Conservation (phyloP, 768 basidiomycete genomes). For the Hericium rajendrae region DNA sequence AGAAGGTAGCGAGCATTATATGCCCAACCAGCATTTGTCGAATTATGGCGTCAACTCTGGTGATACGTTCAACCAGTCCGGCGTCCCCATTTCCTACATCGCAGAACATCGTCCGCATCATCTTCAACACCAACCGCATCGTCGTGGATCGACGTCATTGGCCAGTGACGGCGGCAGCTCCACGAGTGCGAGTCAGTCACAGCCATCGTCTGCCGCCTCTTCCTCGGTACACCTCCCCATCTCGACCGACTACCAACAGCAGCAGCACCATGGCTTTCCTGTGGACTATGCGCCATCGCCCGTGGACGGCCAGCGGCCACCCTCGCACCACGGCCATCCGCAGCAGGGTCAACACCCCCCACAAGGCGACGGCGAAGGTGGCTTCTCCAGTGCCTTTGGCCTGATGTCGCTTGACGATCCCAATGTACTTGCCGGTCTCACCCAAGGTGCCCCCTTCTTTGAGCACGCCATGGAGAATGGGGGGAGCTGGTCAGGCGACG, state of each 20-base stretch:
- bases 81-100: not conserved
- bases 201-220: slow-evolving; percentile 45
- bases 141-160: slow-evolving; percentile 12
- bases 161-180: slow-evolving; percentile 37
- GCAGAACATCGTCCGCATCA: not conserved
- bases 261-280: not conserved
- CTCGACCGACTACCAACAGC: slow-evolving; percentile 13
- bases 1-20: not conserved
- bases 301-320: slow-evolving; percentile 10
- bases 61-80: not conserved
- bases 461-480: slow-evolving; percentile 5
- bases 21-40: not conserved
- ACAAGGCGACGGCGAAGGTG: slow-evolving; percentile 13
- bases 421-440: slow-evolving; percentile 52
- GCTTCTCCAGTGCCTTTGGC: slow-evolving; percentile 48
- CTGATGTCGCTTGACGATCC: slow-evolving; percentile 72
- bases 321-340: not conserved
- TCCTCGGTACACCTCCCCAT: slow-evolving; percentile 44
- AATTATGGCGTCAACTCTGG: not conserved
- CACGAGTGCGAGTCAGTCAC: slow-evolving; percentile 26
- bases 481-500: slow-evolving; percentile 6
- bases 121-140: slow-evolving; percentile 8
- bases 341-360: too few relatives aligned
- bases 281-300: slow-evolving; percentile 11
- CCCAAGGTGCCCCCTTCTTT: slow-evolving; percentile 59